These are phyloP conservation scores for Globisporangium recalcitrans DNA, from an alignment of 352 stramenopile species.

Conservation along the genomic window DNA sequence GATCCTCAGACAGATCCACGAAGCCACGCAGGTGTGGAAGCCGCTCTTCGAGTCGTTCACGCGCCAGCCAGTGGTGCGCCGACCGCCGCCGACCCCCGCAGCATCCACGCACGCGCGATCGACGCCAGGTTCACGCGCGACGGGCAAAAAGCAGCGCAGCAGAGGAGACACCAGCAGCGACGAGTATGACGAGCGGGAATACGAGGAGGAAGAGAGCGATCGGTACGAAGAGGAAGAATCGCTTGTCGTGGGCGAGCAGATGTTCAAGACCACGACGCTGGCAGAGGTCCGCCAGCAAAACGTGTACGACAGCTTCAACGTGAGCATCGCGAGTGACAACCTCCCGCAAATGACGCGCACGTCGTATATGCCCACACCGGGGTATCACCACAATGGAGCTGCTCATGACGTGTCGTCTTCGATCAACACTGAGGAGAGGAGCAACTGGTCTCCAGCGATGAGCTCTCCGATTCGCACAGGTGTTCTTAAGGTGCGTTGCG, in stretches of 20 bases:
- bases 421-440: constrained; percentile 40
- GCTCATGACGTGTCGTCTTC: constrained; percentile 35
- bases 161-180: constrained; percentile 13
- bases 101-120: constrained; percentile 21
- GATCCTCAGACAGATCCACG: constrained; percentile 69
- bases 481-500: constrained; percentile 34
- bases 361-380: constrained; percentile 50
- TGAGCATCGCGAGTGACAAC: constrained; percentile 59
- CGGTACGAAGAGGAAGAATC: constrained; percentile 29
- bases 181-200: constrained; percentile 25
- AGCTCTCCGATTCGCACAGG: constrained; percentile 48
- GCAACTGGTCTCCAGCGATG: constrained; percentile 50
- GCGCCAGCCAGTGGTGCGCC: constrained; percentile 35
- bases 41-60: constrained; percentile 74
- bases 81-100: constrained; percentile 37
- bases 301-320: constrained; percentile 47
- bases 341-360: constrained; percentile 60
- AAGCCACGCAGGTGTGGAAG: constrained; percentile 65
- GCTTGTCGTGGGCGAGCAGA: constrained; percentile 45
- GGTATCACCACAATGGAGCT: constrained; percentile 22
- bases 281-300: constrained; percentile 29
- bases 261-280: constrained; percentile 75
- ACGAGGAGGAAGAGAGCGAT: constrained; percentile 5
- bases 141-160: neutral
- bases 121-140: constrained; percentile 20